Conservation (phyloP, 176 grass and related monocot species). For the Juncus effusus region DNA sequence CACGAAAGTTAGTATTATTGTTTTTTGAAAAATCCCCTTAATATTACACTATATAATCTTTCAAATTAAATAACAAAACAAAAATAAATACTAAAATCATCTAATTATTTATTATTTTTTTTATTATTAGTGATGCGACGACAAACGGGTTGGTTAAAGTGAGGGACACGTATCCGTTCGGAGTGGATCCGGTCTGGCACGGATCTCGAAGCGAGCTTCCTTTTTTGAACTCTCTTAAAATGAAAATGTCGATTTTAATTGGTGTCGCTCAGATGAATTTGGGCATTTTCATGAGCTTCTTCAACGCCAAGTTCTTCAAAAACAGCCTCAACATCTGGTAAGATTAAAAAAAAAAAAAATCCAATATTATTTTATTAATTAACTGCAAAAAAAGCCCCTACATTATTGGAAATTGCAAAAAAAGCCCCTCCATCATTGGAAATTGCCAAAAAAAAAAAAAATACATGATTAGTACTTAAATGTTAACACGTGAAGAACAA, state of each 20-base stretch:
- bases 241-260: conserved; percentile 99
- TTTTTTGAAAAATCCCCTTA: background rate
- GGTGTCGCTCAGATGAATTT: conserved; percentile 98
- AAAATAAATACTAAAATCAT: background rate
- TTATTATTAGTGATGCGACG: conserved; percentile 46
- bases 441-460: background rate
- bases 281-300: conserved; percentile 89
- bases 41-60: background rate
- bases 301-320: conserved; percentile 76
- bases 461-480: too few relatives aligned
- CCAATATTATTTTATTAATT: too few relatives aligned
- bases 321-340: conserved; percentile 80
- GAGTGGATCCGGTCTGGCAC: conserved; percentile 87
- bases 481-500: too few relatives aligned
- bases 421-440: too few relatives aligned
- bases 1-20: too few relatives aligned
- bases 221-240: conserved; percentile 92
- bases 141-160: conserved; percentile 68
- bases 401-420: too few relatives aligned
- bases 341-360: background rate
- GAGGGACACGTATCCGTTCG: conserved; percentile 69
- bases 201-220: conserved; percentile 80
- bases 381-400: too few relatives aligned
- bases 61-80: background rate
- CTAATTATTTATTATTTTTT: too few relatives aligned